A percentile compares a stretch with the other conserved stretches of the same genome.
Conservation (phyloP, 495 filamentous ascomycete species). For the Beverwykella pulmonaria region DNA sequence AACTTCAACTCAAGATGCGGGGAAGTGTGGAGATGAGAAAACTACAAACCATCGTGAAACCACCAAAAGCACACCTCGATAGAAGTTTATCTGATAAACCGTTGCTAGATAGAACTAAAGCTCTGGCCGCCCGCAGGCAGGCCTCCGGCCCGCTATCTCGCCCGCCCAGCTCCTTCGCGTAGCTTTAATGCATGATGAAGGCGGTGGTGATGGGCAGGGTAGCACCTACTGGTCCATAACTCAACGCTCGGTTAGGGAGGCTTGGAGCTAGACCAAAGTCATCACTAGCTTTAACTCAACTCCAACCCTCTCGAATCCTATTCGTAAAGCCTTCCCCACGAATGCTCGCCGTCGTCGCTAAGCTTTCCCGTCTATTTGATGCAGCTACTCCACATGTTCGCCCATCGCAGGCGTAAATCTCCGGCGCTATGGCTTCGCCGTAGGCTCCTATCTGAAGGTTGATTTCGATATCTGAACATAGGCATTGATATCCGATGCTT, state of each 20-base stretch:
- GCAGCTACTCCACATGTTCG: slow-evolving; percentile 3
- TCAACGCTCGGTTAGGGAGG: neutral
- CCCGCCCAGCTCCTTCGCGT: too few species aligned
- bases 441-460: slow-evolving; percentile 34
- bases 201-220: neutral
- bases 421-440: slow-evolving; percentile 25
- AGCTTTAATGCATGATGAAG: neutral
- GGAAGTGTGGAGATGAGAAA: neutral
- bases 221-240: neutral
- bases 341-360: slow-evolving; percentile 16
- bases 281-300: neutral
- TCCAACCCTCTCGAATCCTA: neutral
- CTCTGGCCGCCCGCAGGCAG: slow-evolving; percentile 1
- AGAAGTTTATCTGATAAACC: neutral
- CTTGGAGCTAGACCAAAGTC: too few species aligned
- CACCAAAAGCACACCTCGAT: neutral
- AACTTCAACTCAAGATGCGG: neutral
- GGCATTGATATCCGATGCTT: slow-evolving; percentile 10
- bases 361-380: neutral
- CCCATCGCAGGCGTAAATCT: neutral
- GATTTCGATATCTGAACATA: neutral
- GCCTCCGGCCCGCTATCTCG: slow-evolving; percentile 16
- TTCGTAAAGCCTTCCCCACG: slow-evolving; percentile 11
- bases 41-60: neutral
- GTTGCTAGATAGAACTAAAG: neutral